A percentile compares a stretch with the other conserved stretches of the same genome.
Conservation (phyloP, 371 early-diverging fungal species). For the Mortierella sp. region DNA sequence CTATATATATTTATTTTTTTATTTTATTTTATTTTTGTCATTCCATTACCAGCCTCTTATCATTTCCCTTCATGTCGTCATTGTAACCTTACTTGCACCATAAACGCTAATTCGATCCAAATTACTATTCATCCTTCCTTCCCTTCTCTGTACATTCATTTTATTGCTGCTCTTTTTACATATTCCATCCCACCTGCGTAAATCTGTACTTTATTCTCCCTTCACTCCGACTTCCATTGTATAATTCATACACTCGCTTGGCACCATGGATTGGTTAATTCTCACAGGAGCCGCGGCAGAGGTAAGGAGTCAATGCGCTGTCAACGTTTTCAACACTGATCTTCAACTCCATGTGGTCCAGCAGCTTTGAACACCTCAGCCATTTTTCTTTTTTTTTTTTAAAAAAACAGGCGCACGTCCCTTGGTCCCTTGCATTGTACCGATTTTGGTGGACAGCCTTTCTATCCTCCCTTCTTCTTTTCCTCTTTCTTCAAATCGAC, state of each 20-base stretch:
- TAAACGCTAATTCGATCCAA: too few species aligned
- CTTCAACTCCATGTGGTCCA: not conserved
- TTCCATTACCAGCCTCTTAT: not conserved
- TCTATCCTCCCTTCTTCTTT: not conserved
- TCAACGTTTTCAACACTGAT: not conserved
- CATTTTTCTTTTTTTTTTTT: too few species aligned
- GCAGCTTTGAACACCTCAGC: not conserved
- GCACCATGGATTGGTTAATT: constrained; percentile 31
- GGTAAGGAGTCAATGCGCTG: constrained; percentile 13
- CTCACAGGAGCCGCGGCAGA: constrained; percentile 43
- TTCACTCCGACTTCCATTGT: not conserved
- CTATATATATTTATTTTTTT: too few species aligned
- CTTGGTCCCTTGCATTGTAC: not conserved
- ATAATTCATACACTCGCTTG: not conserved
- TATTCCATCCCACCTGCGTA: not conserved
- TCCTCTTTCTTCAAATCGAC: not conserved
- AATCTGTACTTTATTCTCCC: not conserved
- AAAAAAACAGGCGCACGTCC: not conserved
- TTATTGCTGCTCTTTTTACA: not conserved
- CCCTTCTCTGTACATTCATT: not conserved
- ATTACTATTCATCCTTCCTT: too few species aligned
- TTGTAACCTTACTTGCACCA: too few species aligned
- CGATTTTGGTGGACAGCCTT: too few species aligned
- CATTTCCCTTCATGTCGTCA: not conserved
- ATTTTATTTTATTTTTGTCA: not conserved